Conservation (phyloP, 1,284 basidiomycete genomes). For the Trichosporon coremiiforme region DNA sequence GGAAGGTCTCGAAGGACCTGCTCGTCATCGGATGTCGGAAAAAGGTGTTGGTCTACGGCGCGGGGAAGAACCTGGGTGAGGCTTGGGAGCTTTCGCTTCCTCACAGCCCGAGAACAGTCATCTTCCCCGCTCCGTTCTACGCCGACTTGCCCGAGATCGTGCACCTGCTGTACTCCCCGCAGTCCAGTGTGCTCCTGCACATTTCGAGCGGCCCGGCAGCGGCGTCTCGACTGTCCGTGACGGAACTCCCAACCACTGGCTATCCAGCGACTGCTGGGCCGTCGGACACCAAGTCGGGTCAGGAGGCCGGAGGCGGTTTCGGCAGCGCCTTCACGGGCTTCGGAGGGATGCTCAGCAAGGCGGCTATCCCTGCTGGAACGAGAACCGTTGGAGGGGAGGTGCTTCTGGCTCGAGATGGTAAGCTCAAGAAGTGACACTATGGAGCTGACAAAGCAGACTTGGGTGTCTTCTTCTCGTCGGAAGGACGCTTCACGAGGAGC, state of each 20-base stretch:
- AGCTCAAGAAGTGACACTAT: slow-evolving; percentile 47
- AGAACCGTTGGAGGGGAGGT: slow-evolving; percentile 67
- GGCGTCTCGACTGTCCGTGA: slow-evolving; percentile 69
- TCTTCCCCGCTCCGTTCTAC: slow-evolving; percentile 47
- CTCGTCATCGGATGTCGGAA: slow-evolving; percentile 83
- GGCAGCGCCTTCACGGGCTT: slow-evolving; percentile 67
- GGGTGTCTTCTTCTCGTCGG: slow-evolving; percentile 70
- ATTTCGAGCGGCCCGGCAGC: slow-evolving; percentile 62
- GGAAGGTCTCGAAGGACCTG: slow-evolving; percentile 65
- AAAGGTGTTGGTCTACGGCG: slow-evolving; percentile 71
- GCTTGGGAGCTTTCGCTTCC: slow-evolving; percentile 68
- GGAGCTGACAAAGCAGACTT: slow-evolving; percentile 60
- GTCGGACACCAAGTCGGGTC: neutral
- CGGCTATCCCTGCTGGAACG: slow-evolving; percentile 66
- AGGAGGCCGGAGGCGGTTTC: slow-evolving; percentile 24
- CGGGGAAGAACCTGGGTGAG: slow-evolving; percentile 32
- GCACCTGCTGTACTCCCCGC: slow-evolving; percentile 69
- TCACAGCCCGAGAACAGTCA: slow-evolving; percentile 71
- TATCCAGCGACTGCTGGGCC: slow-evolving; percentile 21
- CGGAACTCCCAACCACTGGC: slow-evolving; percentile 63
- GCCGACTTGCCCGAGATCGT: slow-evolving; percentile 54
- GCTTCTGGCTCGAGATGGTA: slow-evolving; percentile 78
- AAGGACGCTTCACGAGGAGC: slow-evolving; percentile 67
- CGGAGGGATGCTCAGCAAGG: slow-evolving; percentile 75
- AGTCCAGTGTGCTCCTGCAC: slow-evolving; percentile 68